phyloP scores from a whole-genome alignment of 2,329 filamentous ascomycete genomes.

The Diaporthe sp. region DNA sequence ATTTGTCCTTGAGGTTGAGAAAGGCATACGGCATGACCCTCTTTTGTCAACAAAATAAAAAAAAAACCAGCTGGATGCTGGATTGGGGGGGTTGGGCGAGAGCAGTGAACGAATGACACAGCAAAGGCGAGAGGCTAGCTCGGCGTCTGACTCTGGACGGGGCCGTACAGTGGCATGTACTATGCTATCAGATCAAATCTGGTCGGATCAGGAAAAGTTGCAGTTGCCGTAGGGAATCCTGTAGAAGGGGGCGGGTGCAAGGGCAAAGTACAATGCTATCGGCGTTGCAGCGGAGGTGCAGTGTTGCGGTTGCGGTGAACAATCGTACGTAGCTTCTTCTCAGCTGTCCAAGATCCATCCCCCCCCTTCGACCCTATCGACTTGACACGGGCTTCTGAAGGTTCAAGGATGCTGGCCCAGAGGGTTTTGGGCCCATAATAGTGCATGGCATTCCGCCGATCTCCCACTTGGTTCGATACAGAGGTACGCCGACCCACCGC shows the following conservation, averaged over 20 bases:
- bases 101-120: conserved; percentile 45
- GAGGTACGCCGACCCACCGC: conserved; percentile 21
- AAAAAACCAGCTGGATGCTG: conserved; percentile 22
- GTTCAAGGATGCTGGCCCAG: conserved; percentile 17
- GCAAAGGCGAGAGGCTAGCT: conserved; percentile 37
- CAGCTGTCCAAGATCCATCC: conserved; percentile 23
- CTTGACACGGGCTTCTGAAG: background rate
- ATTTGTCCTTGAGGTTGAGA: conserved; percentile 67
- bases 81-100: conserved; percentile 47
- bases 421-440: conserved; percentile 25
- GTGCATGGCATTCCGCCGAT: conserved; percentile 24
- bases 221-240: conserved; percentile 8
- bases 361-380: background rate
- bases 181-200: conserved; percentile 28
- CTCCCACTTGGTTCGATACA: background rate
- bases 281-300: conserved; percentile 14
- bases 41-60: conserved; percentile 51
- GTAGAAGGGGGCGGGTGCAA: conserved; percentile 25
- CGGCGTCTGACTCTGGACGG: conserved; percentile 23
- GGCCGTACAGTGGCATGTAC: conserved; percentile 6
- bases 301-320: conserved; percentile 27
- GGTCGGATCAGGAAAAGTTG: conserved; percentile 8
- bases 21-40: conserved; percentile 76
- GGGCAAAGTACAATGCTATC: conserved; percentile 32
- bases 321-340: conserved; percentile 26